phyloP scores from a whole-genome alignment of 495 filamentous ascomycete species.

The Podospora bellae-mahoneyi region DNA sequence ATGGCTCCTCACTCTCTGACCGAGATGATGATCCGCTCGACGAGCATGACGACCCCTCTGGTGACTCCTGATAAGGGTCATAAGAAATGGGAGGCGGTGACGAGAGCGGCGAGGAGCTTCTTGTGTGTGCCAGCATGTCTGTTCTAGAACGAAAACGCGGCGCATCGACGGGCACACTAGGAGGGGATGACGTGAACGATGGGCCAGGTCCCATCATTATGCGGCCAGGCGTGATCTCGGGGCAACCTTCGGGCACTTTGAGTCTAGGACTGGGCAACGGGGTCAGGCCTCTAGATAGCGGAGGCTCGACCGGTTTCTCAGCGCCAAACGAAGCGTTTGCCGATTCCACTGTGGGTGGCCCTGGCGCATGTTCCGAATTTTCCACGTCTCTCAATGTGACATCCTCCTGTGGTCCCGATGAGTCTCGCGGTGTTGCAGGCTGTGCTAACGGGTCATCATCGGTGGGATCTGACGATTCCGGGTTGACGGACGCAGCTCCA shows the following conservation, averaged over 20 bases:
- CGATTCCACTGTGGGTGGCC: conserved; percentile 3
- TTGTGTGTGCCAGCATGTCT: conserved; percentile 13
- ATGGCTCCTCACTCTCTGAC: conserved; percentile 38
- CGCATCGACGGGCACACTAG: conserved; percentile 20
- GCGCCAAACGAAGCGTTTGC: neutral
- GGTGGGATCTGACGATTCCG: neutral
- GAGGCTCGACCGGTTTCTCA: neutral
- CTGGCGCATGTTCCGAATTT: conserved; percentile 18
- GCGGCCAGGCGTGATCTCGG: conserved; percentile 4
- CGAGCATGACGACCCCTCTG: conserved; percentile 25
- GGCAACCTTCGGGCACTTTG: neutral
- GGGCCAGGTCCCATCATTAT: neutral
- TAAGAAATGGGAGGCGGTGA: conserved; percentile 44
- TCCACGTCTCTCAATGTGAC: conserved; percentile 11
- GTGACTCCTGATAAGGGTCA: conserved; percentile 42
- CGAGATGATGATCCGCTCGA: conserved; percentile 33
- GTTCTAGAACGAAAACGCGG: conserved; percentile 5
- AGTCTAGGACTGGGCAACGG: conserved; percentile 19
- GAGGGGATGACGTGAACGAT: conserved; percentile 24
- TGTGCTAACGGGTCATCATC: neutral
- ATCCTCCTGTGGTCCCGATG: neutral
- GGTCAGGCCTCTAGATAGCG: conserved; percentile 2
- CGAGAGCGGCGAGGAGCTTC: conserved; percentile 44
- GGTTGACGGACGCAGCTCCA: neutral
- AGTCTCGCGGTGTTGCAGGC: neutral